phyloP scores from a whole-genome alignment of 352 stramenopile species.

The Pythium graminicola region DNA sequence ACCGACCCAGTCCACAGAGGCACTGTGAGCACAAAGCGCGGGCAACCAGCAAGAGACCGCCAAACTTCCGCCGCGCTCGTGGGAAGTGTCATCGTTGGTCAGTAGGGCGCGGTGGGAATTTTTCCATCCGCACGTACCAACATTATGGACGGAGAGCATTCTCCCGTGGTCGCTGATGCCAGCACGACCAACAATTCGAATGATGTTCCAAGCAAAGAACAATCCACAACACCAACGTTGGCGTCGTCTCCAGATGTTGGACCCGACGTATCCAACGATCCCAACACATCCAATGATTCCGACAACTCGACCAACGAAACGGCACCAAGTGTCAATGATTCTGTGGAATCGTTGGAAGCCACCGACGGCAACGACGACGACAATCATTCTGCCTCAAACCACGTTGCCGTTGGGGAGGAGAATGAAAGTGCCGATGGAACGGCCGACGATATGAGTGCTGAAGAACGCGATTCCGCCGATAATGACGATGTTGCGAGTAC shows the following conservation, averaged over 20 bases:
- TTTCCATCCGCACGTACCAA: neutral
- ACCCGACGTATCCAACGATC: slow-evolving; percentile 1
- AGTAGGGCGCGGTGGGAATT: neutral
- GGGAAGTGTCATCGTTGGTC: slow-evolving; percentile 17
- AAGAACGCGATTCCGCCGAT: slow-evolving; percentile 1
- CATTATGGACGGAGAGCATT: slow-evolving; percentile 11
- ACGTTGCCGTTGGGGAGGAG: slow-evolving; percentile 9
- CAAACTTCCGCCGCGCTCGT: slow-evolving; percentile 18
- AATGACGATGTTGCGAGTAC: neutral
- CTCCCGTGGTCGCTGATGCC: neutral
- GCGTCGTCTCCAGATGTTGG: slow-evolving; percentile 10
- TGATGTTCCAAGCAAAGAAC: neutral
- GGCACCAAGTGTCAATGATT: neutral
- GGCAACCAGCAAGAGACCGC: slow-evolving; percentile 4
- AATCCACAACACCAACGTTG: neutral
- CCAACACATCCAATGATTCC: neutral
- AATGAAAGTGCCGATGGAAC: neutral
- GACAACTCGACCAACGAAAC: slow-evolving; percentile 2
- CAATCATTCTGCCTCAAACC: neutral
- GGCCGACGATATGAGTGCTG: neutral
- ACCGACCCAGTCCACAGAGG: slow-evolving; percentile 4
- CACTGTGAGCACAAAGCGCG: slow-evolving; percentile 23
- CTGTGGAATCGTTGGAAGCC: slow-evolving; percentile 2
- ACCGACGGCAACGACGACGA: neutral
- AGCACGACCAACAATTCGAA: neutral